Evolutionary conservation across 148 eudicot genomes (phyloP).

Genomic region (Camellia japonica): DNA sequence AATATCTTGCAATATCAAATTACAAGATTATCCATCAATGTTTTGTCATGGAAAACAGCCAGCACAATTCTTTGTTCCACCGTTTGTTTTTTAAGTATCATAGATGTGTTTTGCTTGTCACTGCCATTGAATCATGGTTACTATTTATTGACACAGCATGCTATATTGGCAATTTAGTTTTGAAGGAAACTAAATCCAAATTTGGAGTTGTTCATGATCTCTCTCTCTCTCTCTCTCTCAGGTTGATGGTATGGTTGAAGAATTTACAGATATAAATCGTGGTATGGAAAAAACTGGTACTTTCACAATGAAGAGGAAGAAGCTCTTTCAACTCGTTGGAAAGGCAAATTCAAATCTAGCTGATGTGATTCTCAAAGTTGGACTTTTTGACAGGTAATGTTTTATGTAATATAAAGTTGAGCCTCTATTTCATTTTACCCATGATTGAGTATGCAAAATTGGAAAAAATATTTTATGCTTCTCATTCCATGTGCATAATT

Average conservation of each 20-base stretch:
- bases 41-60: too few relatives aligned
- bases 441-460: background rate
- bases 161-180: background rate
- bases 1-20: too few relatives aligned
- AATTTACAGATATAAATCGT: conserved; percentile 86
- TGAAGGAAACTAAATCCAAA: background rate
- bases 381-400: conserved; percentile 86
- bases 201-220: background rate
- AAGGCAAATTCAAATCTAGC: conserved; percentile 94
- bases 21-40: too few relatives aligned
- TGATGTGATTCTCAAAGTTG: conserved; percentile 91
- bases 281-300: conserved; percentile 91
- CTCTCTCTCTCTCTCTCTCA: conserved; percentile 25
- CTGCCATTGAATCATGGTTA: background rate
- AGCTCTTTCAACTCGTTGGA: conserved; percentile 93
- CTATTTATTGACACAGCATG: background rate
- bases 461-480: background rate
- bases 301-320: conserved; percentile 82
- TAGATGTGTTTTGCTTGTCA: conserved; percentile 4
- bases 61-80: background rate
- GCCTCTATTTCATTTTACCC: background rate
- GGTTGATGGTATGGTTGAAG: conserved; percentile 92
- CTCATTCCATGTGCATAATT: background rate
- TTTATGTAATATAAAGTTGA: background rate
- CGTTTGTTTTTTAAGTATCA: background rate